Evolutionary conservation across 2,329 filamentous ascomycete species (phyloP), one percentile per base, ranked within the genome.

Genomic region (Myriosclerotinia duriaeana): DNA sequence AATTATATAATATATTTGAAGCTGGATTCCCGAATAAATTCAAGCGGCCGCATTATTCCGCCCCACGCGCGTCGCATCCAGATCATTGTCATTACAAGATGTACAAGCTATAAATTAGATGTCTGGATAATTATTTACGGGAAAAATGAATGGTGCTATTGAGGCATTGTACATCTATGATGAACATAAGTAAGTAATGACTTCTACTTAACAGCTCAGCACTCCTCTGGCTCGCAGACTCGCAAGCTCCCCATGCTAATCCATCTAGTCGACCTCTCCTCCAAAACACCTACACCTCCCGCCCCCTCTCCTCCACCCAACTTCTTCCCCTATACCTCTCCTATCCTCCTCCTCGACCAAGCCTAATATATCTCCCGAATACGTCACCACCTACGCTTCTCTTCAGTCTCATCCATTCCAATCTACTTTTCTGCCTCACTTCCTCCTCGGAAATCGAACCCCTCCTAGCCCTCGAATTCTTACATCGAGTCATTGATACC

Each of bases 81-180:
- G 8, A 34, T 60, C 44, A 50, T 60, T 36, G 20, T 36, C 5
- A 50, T 14, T 5, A 12, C 36, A 22, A 44, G 17, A 5, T 38
- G 30, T 38, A 60, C 40, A 64, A 64, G 38, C 46, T 50, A 4
- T 34, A 50, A 38, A 50, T 59, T 55, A 68, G 61, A 72, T 72
- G 69, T 69, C 15, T 68, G 67, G 58, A 66, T 69, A 67, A 50
- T 63, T 68, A 38, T 34, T 40, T 50, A 46, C 58, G 36, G 53
- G 59, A 66, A 65, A 88, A 77, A 94, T 93, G 90, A 91, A 86
- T 81, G 88, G 92, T 81, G 87, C 91, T 77, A 91, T 99, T 76
- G 94, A 98, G 83, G 95, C 94, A 77, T 84, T 99, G 76, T 94
- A 98, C 82, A 93, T 99, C 78, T 97, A 91, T 79, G 93, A 98